Conservation (phyloP, 371 early-diverging fungal genomes). For the Rhizomucor miehei region DNA sequence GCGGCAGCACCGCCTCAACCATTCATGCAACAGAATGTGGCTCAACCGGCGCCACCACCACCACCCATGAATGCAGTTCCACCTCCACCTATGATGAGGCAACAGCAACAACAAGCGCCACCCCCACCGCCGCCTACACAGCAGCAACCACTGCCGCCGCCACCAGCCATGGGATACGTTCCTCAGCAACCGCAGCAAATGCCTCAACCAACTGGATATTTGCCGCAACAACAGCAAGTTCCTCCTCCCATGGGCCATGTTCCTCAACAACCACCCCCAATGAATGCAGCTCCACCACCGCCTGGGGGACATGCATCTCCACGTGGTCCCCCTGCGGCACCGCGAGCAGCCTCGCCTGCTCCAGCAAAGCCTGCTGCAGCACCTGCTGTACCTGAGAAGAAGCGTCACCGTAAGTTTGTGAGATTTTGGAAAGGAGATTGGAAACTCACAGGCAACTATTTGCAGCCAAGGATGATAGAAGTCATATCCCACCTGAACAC, state of each 20-base stretch:
- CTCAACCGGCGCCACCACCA: slow-evolving; percentile 23
- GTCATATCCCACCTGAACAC: slow-evolving; percentile 72
- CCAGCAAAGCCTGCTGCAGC: slow-evolving; percentile 13
- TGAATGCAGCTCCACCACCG: slow-evolving; percentile 3
- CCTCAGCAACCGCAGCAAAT: slow-evolving; percentile 2
- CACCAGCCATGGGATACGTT: background rate
- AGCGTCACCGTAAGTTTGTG: slow-evolving; percentile 23
- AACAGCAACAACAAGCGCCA: slow-evolving; percentile 2
- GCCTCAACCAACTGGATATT: background rate
- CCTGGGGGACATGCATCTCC: slow-evolving; percentile 1
- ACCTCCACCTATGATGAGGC: slow-evolving; percentile 5
- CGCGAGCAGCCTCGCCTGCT: slow-evolving; percentile 6
- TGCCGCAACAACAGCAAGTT: slow-evolving; percentile 1
- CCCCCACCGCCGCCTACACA: background rate
- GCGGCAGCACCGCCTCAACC: slow-evolving; percentile 17
- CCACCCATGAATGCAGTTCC: slow-evolving; percentile 36
- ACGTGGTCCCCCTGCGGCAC: slow-evolving; percentile 1
- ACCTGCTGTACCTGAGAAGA: slow-evolving; percentile 17
- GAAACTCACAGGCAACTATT: background rate
- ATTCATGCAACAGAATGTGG: slow-evolving; percentile 8
- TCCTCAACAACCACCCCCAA: slow-evolving; percentile 5
- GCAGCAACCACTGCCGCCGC: slow-evolving; percentile 1
- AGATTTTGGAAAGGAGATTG: background rate
- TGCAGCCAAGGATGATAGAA: slow-evolving; percentile 71
- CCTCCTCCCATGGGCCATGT: too few species aligned